These are phyloP conservation scores for Hygrocybe coccinea DNA, from an alignment of 768 basidiomycete genomes.

Conservation along the genomic window DNA sequence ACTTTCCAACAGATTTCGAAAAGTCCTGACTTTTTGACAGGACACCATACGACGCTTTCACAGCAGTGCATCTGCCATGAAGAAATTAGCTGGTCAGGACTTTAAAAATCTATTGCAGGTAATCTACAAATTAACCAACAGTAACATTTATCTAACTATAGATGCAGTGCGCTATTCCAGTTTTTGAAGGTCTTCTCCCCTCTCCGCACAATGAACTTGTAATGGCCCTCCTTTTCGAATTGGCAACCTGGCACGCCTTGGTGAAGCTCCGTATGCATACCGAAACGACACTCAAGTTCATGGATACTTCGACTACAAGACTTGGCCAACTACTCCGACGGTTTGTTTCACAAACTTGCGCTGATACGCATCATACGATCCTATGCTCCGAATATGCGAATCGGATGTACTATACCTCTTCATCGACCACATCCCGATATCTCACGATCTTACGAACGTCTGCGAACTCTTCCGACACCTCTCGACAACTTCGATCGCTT, in stretches of 20 bases:
- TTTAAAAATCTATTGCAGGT: constrained; percentile 30
- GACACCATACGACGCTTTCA: constrained; percentile 34
- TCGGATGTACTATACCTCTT: no score
- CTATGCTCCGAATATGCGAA: no score
- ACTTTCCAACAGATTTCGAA: constrained; percentile 16
- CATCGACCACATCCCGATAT: no score
- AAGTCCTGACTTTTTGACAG: constrained; percentile 21
- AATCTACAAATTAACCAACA: constrained; percentile 39
- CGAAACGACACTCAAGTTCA: constrained; percentile 25
- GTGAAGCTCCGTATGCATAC: constrained; percentile 41
- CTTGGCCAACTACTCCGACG: constrained; percentile 21
- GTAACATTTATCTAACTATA: constrained; percentile 18
- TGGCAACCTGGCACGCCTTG: constrained; percentile 35
- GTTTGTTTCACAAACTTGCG: constrained; percentile 19
- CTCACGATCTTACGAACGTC: no score
- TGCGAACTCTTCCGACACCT: no score
- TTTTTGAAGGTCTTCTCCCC: constrained; percentile 34
- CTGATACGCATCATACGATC: no score
- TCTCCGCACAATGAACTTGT: constrained; percentile 25
- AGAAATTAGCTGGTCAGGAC: constrained; percentile 31
- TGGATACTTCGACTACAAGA: constrained; percentile 21
- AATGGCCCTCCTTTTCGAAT: constrained; percentile 29
- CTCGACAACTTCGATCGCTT: no score
- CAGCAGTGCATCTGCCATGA: constrained; percentile 31
- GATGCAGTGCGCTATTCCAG: constrained; percentile 29